Conservation (phyloP, 2,329 filamentous ascomycete species). For the Xylaria sp. region DNA sequence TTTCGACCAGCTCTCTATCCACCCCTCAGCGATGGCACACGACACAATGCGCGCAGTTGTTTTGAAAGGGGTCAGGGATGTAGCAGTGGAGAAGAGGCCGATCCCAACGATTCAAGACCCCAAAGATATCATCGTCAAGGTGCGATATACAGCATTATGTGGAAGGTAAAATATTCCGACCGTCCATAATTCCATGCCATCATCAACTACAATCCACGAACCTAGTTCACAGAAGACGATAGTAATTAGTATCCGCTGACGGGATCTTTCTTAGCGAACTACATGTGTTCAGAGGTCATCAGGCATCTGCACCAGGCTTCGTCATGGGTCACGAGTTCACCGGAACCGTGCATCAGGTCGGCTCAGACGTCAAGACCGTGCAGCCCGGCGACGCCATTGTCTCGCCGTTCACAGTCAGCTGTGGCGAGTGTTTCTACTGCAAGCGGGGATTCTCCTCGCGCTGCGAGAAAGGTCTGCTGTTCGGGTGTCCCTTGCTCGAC, state of each 20-base stretch:
- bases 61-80: slow-evolving; percentile 28
- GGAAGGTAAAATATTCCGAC: slow-evolving; percentile 27
- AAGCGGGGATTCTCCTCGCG: slow-evolving; percentile 31
- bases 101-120: slow-evolving; percentile 33
- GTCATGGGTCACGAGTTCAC: slow-evolving; percentile 39
- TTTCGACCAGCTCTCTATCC: neutral
- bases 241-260: neutral
- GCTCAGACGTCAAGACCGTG: slow-evolving; percentile 22
- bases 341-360: slow-evolving; percentile 25
- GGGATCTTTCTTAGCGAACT: slow-evolving; percentile 21
- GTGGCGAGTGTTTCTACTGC: slow-evolving; percentile 39
- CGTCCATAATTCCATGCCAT: neutral
- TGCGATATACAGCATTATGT: slow-evolving; percentile 35
- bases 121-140: slow-evolving; percentile 32
- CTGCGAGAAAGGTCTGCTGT: slow-evolving; percentile 33
- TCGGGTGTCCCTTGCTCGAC: slow-evolving; percentile 33
- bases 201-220: neutral
- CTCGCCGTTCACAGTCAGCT: slow-evolving; percentile 34
- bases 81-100: slow-evolving; percentile 30
- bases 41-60: slow-evolving; percentile 37
- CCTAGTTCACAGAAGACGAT: neutral
- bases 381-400: slow-evolving; percentile 30
- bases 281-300: slow-evolving; percentile 35
- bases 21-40: slow-evolving; percentile 15
- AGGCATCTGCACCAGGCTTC: slow-evolving; percentile 33